phyloP scores from a whole-genome alignment of 2,329 filamentous ascomycete species.

The Aspergillus tubingensis region DNA sequence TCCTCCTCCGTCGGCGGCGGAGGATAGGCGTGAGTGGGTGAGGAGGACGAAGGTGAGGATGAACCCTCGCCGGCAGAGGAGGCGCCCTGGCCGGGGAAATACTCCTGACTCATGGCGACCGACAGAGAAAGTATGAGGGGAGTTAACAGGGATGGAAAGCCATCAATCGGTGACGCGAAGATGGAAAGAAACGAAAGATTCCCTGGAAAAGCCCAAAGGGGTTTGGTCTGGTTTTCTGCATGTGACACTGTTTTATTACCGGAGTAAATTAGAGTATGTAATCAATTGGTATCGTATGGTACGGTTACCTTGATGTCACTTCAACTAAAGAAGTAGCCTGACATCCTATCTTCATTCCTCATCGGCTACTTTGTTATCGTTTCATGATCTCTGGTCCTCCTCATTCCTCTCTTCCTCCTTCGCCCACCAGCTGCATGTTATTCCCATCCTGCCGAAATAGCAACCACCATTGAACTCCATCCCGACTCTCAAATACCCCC shows the following conservation, averaged over 20 bases:
- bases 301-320: background rate
- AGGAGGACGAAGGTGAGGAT: conserved; percentile 27
- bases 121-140: background rate
- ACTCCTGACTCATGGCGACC: conserved; percentile 46
- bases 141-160: background rate
- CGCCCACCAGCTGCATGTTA: background rate
- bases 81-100: conserved; percentile 38
- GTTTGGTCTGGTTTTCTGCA: conserved; percentile 14
- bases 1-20: conserved; percentile 27
- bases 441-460: no score
- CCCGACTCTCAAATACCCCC: background rate
- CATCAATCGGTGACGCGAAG: conserved; percentile 7
- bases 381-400: background rate
- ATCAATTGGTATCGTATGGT: background rate
- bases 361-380: no score
- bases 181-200: background rate
- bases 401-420: background rate
- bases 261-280: no score
- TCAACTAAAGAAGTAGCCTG: no score
- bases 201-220: conserved; percentile 10
- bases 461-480: no score
- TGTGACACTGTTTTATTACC: conserved; percentile 12
- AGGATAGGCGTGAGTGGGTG: background rate
- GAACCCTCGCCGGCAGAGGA: conserved; percentile 41
- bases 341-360: no score